Evolutionary conservation across 768 basidiomycete genomes (phyloP).

Genomic region (Clavaria fumosa): DNA sequence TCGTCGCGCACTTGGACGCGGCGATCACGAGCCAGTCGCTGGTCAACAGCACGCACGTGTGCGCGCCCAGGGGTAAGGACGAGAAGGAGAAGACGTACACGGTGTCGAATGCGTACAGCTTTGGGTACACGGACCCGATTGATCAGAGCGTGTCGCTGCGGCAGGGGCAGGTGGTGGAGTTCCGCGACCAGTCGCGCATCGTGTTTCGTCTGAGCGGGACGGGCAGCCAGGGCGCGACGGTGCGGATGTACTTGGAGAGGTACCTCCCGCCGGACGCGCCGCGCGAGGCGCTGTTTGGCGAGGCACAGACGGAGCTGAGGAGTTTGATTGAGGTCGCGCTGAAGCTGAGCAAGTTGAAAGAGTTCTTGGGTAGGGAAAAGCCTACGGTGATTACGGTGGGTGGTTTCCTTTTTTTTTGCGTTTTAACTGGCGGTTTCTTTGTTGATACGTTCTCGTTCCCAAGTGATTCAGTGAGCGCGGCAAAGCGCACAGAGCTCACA

Average conservation of each 20-base stretch:
- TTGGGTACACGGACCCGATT: slow-evolving; percentile 98
- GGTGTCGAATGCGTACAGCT: slow-evolving; percentile 67
- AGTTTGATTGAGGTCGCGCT: slow-evolving; percentile 94
- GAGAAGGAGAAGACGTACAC: too few species aligned
- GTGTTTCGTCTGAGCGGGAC: slow-evolving; percentile 96
- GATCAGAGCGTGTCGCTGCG: slow-evolving; percentile 86
- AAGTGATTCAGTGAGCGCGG: too few species aligned
- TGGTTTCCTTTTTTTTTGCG: slow-evolving; percentile 8
- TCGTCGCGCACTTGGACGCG: slow-evolving; percentile 66
- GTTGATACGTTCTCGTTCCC: too few species aligned
- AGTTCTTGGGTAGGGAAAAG: slow-evolving; percentile 74
- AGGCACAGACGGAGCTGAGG: slow-evolving; percentile 81
- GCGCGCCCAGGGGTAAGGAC: too few species aligned
- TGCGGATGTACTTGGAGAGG: slow-evolving; percentile 91
- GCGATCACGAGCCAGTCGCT: slow-evolving; percentile 56
- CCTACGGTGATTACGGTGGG: slow-evolving; percentile 94
- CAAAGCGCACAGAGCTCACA: too few species aligned
- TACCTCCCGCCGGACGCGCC: slow-evolving; percentile 64
- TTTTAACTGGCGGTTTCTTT: too few species aligned
- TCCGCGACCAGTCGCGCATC: slow-evolving; percentile 83
- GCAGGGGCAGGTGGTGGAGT: slow-evolving; percentile 89
- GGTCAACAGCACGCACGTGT: slow-evolving; percentile 46
- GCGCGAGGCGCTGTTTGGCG: slow-evolving; percentile 48
- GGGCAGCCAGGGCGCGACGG: slow-evolving; percentile 91
- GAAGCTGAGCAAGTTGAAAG: slow-evolving; percentile 66